A percentile compares a stretch with the other conserved stretches of the same genome.
These are phyloP conservation scores for Lepidium africanum DNA, from an alignment of 345 rosid species.

Conservation along the genomic window DNA sequence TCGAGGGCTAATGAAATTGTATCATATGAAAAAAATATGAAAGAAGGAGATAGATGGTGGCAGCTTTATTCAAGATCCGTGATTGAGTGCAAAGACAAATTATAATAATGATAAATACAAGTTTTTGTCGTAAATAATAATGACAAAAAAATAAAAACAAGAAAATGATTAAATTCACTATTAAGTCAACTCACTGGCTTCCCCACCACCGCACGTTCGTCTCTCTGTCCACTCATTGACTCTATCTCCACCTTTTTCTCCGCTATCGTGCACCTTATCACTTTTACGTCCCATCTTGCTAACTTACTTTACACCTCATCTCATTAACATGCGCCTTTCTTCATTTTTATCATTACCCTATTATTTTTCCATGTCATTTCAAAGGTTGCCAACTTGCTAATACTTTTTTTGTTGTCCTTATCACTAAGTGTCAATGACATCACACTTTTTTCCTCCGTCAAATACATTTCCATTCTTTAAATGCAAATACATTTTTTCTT, in stretches of 20 bases:
- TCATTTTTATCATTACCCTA: not conserved
- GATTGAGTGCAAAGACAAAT: conserved; percentile 18
- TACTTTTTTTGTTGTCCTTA: not conserved
- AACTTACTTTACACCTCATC: conserved; percentile 6
- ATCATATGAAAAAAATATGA: not conserved
- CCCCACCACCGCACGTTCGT: conserved; percentile 33
- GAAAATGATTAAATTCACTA: conserved; percentile 9
- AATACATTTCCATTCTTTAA: not conserved
- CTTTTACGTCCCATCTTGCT: not conserved
- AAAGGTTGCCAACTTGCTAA: conserved; percentile 17
- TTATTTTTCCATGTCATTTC: conserved; percentile 12
- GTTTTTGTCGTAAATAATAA: conserved; percentile 20
- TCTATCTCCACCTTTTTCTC: conserved; percentile 10
- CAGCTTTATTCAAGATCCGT: conserved; percentile 20
- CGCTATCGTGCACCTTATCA: conserved; percentile 10
- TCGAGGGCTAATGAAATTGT: no score
- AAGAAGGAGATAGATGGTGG: conserved; percentile 3
- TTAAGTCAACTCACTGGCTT: conserved; percentile 23
- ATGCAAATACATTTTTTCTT: not conserved
- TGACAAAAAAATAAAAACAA: not conserved
- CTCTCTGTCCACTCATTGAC: conserved; percentile 28
- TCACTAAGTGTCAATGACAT: conserved; percentile 17
- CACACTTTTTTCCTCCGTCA: conserved; percentile 6
- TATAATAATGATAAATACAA: not conserved
- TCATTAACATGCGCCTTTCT: conserved; percentile 2